These are phyloP conservation scores for Amphibolis antarctica DNA, from an alignment of 106 monocot genomes.

Conservation along the genomic window DNA sequence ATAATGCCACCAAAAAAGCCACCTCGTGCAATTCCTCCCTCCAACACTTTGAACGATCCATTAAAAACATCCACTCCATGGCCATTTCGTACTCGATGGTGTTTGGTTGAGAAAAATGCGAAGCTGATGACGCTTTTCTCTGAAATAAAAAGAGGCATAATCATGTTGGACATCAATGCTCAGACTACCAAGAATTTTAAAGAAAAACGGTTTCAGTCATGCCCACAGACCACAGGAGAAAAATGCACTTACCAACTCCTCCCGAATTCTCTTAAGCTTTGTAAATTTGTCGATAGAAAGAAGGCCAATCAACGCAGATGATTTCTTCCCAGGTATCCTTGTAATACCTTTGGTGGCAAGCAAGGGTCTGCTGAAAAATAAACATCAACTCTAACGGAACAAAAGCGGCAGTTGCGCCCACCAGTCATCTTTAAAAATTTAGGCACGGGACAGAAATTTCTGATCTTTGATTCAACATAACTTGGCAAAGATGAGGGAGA, in stretches of 20 bases:
- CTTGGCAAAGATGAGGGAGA: too few relatives aligned
- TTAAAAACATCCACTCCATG: constrained; percentile 59
- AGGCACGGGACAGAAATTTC: too few relatives aligned
- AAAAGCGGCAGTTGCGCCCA: too few relatives aligned
- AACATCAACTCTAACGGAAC: too few relatives aligned
- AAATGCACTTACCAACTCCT: constrained; percentile 8
- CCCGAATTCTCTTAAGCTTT: constrained; percentile 6
- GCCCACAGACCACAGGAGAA: neutral
- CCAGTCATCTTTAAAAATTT: too few relatives aligned
- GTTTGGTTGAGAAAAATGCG: constrained; percentile 86
- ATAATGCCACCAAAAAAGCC: too few relatives aligned
- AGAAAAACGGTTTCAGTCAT: neutral
- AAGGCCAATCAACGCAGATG: constrained; percentile 7
- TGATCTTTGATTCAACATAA: too few relatives aligned
- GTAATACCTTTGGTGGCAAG: constrained; percentile 1
- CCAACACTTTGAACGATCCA: constrained; percentile 22
- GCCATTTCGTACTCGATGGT: constrained; percentile 90
- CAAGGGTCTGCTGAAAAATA: constrained; percentile 5
- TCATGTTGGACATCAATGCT: too few relatives aligned
- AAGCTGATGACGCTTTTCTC: constrained; percentile 69
- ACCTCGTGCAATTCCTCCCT: constrained; percentile 53
- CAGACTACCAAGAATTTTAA: too few relatives aligned
- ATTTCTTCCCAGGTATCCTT: constrained; percentile 6
- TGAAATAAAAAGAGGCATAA: constrained; percentile 23
- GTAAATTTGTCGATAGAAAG: constrained; percentile 11